phyloP scores from a whole-genome alignment of 768 basidiomycete species.

The Agrocybe chaxingu region DNA sequence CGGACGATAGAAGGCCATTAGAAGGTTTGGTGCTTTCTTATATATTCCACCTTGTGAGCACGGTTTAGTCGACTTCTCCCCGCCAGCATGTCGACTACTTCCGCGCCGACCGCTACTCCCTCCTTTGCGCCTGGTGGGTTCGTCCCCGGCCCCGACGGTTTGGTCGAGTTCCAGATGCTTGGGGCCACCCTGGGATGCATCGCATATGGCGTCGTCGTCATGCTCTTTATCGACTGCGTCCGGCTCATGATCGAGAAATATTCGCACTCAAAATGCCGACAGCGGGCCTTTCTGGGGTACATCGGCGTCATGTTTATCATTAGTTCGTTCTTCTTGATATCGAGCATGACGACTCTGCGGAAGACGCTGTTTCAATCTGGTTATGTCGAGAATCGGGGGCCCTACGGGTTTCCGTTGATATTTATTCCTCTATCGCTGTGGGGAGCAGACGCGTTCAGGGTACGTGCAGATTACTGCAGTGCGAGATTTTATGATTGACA shows the following conservation, averaged over 20 bases:
- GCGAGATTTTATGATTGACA: neutral
- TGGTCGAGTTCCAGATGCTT: slow-evolving; percentile 9
- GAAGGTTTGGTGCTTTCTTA: too few species aligned
- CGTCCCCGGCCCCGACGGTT: neutral
- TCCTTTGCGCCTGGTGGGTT: neutral
- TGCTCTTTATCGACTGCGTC: slow-evolving; percentile 7
- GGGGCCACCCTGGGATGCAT: slow-evolving; percentile 12
- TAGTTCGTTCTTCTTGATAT: slow-evolving; percentile 10
- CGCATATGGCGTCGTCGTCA: slow-evolving; percentile 9
- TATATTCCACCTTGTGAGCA: too few species aligned
- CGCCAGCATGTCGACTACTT: neutral
- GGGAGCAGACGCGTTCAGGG: slow-evolving; percentile 16
- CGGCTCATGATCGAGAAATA: neutral
- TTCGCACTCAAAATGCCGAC: neutral
- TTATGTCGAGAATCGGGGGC: neutral
- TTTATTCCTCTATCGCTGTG: slow-evolving; percentile 13
- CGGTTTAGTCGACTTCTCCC: too few species aligned
- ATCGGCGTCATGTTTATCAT: slow-evolving; percentile 7
- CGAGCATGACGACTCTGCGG: neutral
- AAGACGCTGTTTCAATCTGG: slow-evolving; percentile 2
- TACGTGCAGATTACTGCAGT: neutral
- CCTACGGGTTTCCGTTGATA: slow-evolving; percentile 6
- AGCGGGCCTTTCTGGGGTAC: slow-evolving; percentile 4
- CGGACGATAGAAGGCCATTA: too few species aligned
- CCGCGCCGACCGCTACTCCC: neutral